Conservation (phyloP, 2,329 filamentous ascomycete species). For the Paracorniculantispora psalliotae region DNA sequence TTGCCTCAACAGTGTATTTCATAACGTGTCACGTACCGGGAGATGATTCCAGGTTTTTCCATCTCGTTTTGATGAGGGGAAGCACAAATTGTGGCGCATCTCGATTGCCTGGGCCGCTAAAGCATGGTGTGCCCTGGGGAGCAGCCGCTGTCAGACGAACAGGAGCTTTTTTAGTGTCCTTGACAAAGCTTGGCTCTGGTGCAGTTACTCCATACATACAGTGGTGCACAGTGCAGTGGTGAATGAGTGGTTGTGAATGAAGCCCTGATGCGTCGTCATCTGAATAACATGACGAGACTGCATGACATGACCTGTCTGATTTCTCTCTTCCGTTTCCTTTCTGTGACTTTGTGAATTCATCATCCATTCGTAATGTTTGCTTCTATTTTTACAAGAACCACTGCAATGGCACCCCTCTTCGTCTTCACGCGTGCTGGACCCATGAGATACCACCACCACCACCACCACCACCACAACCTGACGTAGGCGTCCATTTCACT, state of each 20-base stretch:
- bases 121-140: too few species aligned
- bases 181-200: too few species aligned
- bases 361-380: neutral
- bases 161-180: too few species aligned
- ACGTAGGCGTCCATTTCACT: neutral
- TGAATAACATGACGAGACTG: neutral
- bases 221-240: too few species aligned
- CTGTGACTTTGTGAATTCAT: neutral
- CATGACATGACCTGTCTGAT: neutral
- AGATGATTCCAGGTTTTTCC: too few species aligned
- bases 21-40: too few species aligned
- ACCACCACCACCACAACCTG: neutral
- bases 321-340: neutral
- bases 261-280: too few species aligned
- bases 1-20: neutral
- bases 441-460: neutral
- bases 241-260: too few species aligned
- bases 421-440: neutral
- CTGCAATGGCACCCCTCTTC: neutral
- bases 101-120: too few species aligned
- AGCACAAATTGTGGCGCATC: neutral
- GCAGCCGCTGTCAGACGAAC: too few species aligned
- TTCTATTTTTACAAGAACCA: constrained; percentile 6
- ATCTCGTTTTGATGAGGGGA: too few species aligned
- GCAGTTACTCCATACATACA: too few species aligned